Conservation (phyloP, 345 rosid genomes). For the Eucalyptus dawsonii region DNA sequence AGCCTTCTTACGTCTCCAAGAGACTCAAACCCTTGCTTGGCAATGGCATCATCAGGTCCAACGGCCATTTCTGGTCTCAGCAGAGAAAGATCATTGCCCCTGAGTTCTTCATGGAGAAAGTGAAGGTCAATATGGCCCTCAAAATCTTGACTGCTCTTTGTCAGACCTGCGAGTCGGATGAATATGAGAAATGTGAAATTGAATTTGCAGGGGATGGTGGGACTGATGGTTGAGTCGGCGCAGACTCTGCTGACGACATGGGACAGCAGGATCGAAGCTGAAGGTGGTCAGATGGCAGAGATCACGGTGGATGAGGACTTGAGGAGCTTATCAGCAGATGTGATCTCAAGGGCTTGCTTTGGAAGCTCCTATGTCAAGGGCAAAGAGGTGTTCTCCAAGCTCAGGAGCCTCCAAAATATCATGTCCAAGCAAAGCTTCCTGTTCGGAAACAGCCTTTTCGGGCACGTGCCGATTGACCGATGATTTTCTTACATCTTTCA, state of each 20-base stretch:
- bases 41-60: slow-evolving; percentile 59
- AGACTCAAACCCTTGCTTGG: slow-evolving; percentile 55
- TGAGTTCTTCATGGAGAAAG: slow-evolving; percentile 63
- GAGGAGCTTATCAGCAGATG: slow-evolving; percentile 40
- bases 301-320: slow-evolving; percentile 36
- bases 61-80: slow-evolving; percentile 54
- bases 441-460: slow-evolving; percentile 9
- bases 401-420: slow-evolving; percentile 38
- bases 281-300: slow-evolving; percentile 13
- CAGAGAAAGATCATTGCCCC: slow-evolving; percentile 71
- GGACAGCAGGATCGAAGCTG: slow-evolving; percentile 19
- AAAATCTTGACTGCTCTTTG: background rate
- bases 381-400: slow-evolving; percentile 43
- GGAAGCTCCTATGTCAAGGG: slow-evolving; percentile 44
- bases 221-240: slow-evolving; percentile 42
- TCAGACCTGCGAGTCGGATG: background rate
- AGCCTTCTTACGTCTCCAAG: slow-evolving; percentile 53
- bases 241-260: slow-evolving; percentile 37
- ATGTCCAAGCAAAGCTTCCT: slow-evolving; percentile 23
- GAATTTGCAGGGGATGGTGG: slow-evolving; percentile 46
- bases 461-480: slow-evolving; percentile 1
- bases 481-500: background rate
- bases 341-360: slow-evolving; percentile 55
- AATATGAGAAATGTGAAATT: background rate
- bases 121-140: slow-evolving; percentile 33